Conservation (phyloP, 2,329 filamentous ascomycete genomes). For the Periconia sp. region DNA sequence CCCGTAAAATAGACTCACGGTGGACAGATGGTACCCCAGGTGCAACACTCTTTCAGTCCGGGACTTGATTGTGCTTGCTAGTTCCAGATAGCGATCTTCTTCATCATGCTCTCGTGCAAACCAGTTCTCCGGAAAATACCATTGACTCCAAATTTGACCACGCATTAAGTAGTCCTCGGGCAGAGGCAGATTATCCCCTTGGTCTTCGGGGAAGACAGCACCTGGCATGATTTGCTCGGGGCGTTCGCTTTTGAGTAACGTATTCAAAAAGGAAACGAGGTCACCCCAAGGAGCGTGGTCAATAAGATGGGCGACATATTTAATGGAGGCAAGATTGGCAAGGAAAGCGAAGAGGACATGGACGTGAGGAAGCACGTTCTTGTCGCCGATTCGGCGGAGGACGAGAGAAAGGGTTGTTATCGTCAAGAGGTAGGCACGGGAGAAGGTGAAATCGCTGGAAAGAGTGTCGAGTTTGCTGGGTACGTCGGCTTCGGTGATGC, state of each 20-base stretch:
- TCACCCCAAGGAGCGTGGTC: slow-evolving; percentile 60
- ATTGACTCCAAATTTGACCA: slow-evolving; percentile 66
- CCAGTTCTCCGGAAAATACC: slow-evolving; percentile 65
- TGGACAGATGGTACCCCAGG: slow-evolving; percentile 58
- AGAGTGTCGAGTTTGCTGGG: slow-evolving; percentile 20
- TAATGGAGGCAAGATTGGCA: slow-evolving; percentile 47
- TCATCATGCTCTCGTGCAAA: slow-evolving; percentile 69
- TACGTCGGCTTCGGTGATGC: slow-evolving; percentile 24
- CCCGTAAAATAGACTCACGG: slow-evolving; percentile 25
- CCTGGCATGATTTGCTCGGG: slow-evolving; percentile 37
- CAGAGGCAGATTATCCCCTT: slow-evolving; percentile 59
- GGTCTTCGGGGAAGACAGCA: slow-evolving; percentile 57
- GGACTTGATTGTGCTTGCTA: slow-evolving; percentile 63
- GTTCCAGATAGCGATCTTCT: slow-evolving; percentile 70
- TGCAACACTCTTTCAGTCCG: slow-evolving; percentile 66
- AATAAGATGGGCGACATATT: slow-evolving; percentile 38
- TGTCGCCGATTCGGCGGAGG: slow-evolving; percentile 61
- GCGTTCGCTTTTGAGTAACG: slow-evolving; percentile 50
- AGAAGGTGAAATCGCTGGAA: slow-evolving; percentile 28
- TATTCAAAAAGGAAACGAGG: slow-evolving; percentile 60
- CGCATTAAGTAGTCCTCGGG: slow-evolving; percentile 73
- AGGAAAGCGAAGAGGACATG: slow-evolving; percentile 69
- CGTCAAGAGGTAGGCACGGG: slow-evolving; percentile 49
- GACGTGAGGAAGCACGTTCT: slow-evolving; percentile 66
- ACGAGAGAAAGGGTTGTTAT: slow-evolving; percentile 55